Evolutionary conservation across 2,329 filamentous ascomycete species (phyloP), one percentile per base, ranked within the genome.

Genomic region (Chaetoscypha palmicola): DNA sequence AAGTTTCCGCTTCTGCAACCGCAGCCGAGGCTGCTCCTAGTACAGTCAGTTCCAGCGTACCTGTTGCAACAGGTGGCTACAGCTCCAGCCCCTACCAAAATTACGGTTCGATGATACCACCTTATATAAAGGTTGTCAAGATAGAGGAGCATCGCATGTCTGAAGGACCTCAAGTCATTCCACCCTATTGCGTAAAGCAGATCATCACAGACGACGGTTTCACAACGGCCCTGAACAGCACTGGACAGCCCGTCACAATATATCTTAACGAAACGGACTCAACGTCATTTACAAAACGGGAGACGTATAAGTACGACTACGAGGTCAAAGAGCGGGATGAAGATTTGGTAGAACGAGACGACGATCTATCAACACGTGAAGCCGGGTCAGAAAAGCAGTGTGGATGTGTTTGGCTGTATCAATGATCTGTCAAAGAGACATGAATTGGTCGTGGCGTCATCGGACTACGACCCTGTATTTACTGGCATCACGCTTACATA

Each of bases 131-230:
- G 39, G 68, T 76, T 20, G 68, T 83, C 55, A 84, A 84, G 62
- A 70, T 85, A 35, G 76, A 81, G 59, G 80, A 85, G 61, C 75
- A 79, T 40, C 73, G 81, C 19, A 43, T 62, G 21, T 54, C 59
- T 11, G 32, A 40, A 39, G 52, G 53, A 8, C 26, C 22, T 14
- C 43, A 54, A 21, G 45, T 46, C 5, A 58, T 74, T 14, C 55
- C 67, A 39, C 74, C 79, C 1, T 83, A 81, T 59, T 85, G 81
- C 43, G 71, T 82, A 55, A 74, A 81, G 57, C 81, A 82, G 70
- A 67, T 74, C 49, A 68, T 84, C 10, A 63, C 77, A 43, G 62
- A 72, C 37, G 66, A 78, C 50, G 72, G 73, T 62, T 20, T 47
- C 52, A 45, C 51, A 11, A 41, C 49, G 3, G 23, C 44, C 11